Base-by-base conservation (phyloP, 2,329 filamentous ascomycete genomes). In the Penicillium digitatum region DNA sequence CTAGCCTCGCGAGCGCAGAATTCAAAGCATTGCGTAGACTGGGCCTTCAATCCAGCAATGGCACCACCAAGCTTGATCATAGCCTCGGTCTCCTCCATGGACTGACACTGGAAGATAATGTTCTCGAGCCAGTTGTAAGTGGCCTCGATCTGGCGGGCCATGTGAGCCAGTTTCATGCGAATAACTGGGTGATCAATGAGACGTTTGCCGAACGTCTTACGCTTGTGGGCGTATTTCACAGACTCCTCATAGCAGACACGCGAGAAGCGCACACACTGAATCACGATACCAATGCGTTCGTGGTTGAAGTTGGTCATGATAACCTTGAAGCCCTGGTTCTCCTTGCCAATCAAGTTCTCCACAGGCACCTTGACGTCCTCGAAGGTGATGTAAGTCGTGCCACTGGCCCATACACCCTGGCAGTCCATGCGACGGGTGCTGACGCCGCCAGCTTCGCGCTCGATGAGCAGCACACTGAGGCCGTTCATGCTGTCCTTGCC, bases 301-400 rank as follows among this genome's bases (percentile, higher is more conserved):
- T 97, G 94, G 83, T 97, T 97, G 82, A 96, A 96, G 82, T 96
- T 96, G 73, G 90, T 96, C 93, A 97, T 97, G 81, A 99, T 93
- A 71, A 85, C 83, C 78, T 92, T 90, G 85, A 99, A 99, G 37
- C 94, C 94, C 74, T 95, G 88, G 82, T 99, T 96, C 79, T 95
- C 87, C 81, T 96, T 97, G 77, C 94, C 94, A 57, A 99, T 87
- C 66, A 99, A 76, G 79, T 99, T 97, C 82, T 96, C 93, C n/a
- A 97, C 94, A 1, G 94, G 94, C 0, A 99, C 94, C 81, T 97
- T 97, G 76, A 97, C 94, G 72, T 99, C 94, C 76, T 99, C 94
- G 65, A 97, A 97, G 40, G 93, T 96, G 72, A 99, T 87, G 76
- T 97, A 99, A 31, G 94, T 96, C 16, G 94, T 97, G 51, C 94